phyloP scores from a whole-genome alignment of 805 yeast genomes.

The Jamesozyma gamospora region DNA sequence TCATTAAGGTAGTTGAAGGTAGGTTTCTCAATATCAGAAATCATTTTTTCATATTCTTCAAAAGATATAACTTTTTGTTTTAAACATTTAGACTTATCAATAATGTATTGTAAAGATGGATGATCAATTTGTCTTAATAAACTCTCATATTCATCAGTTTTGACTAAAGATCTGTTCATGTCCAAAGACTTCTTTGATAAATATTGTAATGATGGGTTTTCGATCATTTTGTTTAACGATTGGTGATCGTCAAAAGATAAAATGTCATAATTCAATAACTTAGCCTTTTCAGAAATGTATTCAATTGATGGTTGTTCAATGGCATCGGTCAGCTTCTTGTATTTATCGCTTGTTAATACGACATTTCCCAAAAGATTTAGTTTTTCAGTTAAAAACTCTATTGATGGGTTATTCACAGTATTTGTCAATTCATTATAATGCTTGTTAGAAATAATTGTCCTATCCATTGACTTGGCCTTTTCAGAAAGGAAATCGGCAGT shows the following conservation, averaged over 20 bases:
- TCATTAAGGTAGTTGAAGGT: not conserved
- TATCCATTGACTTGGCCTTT: conserved; percentile 15
- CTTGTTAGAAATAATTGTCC: conserved; percentile 3
- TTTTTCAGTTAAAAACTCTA: conserved; percentile 6
- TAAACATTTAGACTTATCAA: not conserved
- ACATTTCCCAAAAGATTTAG: not conserved
- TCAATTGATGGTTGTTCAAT: conserved; percentile 8
- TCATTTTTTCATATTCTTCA: not conserved
- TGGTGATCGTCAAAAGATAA: conserved; percentile 5
- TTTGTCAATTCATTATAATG: not conserved
- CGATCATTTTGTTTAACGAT: conserved; percentile 1
- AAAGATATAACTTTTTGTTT: not conserved
- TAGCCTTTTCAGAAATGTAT: conserved; percentile 4
- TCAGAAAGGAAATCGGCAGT: conserved; percentile 11
- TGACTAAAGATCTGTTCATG: not conserved
- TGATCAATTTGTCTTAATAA: not conserved
- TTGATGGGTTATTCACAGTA: conserved; percentile 2
- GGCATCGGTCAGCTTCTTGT: conserved; percentile 3
- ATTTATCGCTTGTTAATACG: conserved; percentile 3
- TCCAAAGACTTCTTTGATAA: not conserved
- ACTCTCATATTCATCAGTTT: not conserved
- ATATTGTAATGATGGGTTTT: conserved; percentile 8
- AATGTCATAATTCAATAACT: not conserved
- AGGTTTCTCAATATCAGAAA: not conserved
- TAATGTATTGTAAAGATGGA: not conserved